Percentiles rank a stretch among this genome's conserved stretches.
phyloP scores from a whole-genome alignment of 2,329 filamentous ascomycete genomes.

The Aspergillus eucalypticola region DNA sequence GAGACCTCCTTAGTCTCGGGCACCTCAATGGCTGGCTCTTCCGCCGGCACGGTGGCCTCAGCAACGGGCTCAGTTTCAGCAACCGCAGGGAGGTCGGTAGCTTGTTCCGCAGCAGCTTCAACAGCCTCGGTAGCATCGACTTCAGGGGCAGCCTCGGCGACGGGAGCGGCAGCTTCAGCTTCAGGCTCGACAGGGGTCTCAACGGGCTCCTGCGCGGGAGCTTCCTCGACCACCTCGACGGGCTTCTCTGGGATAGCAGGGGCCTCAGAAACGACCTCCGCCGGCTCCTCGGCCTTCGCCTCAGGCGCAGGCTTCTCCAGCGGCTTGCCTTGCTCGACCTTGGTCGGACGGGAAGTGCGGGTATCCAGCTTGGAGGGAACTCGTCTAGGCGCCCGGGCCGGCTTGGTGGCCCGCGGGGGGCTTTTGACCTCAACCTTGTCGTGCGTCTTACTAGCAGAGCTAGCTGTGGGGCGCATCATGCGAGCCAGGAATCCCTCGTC shows the following conservation, averaged over 20 bases:
- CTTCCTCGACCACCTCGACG: slow-evolving; percentile 4
- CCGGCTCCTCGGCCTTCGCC: slow-evolving; percentile 10
- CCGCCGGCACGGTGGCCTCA: background rate
- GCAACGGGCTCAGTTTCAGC: slow-evolving; percentile 11
- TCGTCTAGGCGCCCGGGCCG: slow-evolving; percentile 25
- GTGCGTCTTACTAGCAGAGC: slow-evolving; percentile 51
- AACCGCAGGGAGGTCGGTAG: slow-evolving; percentile 2
- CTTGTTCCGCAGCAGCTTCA: slow-evolving; percentile 5
- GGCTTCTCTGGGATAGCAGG: slow-evolving; percentile 12
- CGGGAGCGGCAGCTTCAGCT: slow-evolving; percentile 3
- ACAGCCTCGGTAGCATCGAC: background rate
- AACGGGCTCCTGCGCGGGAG: background rate
- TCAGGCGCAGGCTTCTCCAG: background rate
- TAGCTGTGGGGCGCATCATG: slow-evolving; percentile 55
- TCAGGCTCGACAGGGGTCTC: slow-evolving; percentile 2
- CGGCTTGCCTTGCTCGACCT: slow-evolving; percentile 20
- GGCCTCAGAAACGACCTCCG: slow-evolving; percentile 2
- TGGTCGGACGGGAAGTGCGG: slow-evolving; percentile 22
- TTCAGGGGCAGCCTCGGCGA: background rate
- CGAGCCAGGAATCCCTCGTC: slow-evolving; percentile 52
- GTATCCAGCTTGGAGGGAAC: slow-evolving; percentile 27
- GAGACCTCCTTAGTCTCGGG: background rate
- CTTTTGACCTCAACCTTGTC: slow-evolving; percentile 48
- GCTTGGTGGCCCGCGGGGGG: slow-evolving; percentile 34
- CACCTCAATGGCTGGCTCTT: background rate